A percentile compares a stretch with the other conserved stretches of the same genome.
phyloP scores from a whole-genome alignment of 257 asterid species.

The Nicotiana undulata region DNA sequence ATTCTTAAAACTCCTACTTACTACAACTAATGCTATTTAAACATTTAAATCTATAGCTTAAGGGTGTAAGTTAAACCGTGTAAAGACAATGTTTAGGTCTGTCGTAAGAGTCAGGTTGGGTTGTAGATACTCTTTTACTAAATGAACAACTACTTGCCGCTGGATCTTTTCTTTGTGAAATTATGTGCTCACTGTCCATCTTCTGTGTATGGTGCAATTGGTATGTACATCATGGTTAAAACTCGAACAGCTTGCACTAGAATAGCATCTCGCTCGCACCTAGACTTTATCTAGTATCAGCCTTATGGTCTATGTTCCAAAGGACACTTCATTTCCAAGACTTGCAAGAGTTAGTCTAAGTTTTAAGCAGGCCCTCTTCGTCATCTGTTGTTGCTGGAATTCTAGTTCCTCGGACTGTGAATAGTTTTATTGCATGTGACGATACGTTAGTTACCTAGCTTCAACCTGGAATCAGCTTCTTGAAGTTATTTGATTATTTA shows the following conservation, averaged over 20 bases:
- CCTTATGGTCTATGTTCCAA: background rate
- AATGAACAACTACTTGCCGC: background rate
- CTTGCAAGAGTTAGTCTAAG: background rate
- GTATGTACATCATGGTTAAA: background rate
- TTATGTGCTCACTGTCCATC: background rate
- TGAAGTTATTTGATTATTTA: background rate
- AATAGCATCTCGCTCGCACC: background rate
- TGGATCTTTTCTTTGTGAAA: background rate
- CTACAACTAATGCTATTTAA: background rate
- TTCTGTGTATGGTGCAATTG: background rate
- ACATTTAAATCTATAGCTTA: background rate
- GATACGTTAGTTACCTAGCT: background rate
- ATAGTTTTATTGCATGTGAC: background rate
- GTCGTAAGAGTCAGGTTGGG: background rate
- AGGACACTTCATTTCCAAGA: background rate
- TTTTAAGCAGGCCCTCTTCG: background rate
- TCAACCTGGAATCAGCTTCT: background rate
- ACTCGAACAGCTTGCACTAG: background rate
- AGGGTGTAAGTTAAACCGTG: background rate
- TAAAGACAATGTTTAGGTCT: background rate
- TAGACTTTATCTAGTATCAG: background rate
- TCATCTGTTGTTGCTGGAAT: background rate
- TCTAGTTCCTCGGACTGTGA: background rate
- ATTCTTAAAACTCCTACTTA: background rate
- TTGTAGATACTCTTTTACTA: background rate